Conservation (phyloP, 169 alveolate species). For the Eimeria necatrix region DNA sequence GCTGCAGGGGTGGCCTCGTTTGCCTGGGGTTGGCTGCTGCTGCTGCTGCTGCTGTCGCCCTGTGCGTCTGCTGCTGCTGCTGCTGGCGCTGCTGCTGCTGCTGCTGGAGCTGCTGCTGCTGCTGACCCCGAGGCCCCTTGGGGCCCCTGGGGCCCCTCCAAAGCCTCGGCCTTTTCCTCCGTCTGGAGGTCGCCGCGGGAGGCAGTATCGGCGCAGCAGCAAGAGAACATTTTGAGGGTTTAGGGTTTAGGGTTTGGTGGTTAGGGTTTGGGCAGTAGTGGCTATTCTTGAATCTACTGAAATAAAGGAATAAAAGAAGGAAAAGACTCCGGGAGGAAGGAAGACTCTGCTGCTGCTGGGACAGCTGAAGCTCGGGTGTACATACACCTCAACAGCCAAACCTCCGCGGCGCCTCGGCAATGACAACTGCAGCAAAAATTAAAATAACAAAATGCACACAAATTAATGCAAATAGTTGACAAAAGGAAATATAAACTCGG, state of each 20-base stretch:
- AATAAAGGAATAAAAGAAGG: too few species aligned
- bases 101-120: constrained; percentile 15
- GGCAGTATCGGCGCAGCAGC: constrained; percentile 65
- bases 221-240: constrained; percentile 11
- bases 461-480: background rate
- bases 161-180: background rate
- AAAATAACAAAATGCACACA: background rate
- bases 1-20: background rate
- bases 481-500: background rate
- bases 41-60: background rate
- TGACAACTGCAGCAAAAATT: background rate
- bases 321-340: too few species aligned
- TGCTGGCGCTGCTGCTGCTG: constrained; percentile 19
- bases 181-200: background rate
- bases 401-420: background rate
- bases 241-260: constrained; percentile 35
- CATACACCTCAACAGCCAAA: background rate
- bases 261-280: constrained; percentile 1
- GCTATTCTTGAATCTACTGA: background rate
- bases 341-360: too few species aligned
- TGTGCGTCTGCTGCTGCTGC: background rate
- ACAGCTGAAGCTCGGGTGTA: background rate
- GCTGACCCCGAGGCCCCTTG: background rate
- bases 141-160: constrained; percentile 13
- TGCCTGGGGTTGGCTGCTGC: too few species aligned